Evolutionary conservation across 805 yeast genomes (phyloP).

Genomic region (Tetrapisispora phaffii): DNA sequence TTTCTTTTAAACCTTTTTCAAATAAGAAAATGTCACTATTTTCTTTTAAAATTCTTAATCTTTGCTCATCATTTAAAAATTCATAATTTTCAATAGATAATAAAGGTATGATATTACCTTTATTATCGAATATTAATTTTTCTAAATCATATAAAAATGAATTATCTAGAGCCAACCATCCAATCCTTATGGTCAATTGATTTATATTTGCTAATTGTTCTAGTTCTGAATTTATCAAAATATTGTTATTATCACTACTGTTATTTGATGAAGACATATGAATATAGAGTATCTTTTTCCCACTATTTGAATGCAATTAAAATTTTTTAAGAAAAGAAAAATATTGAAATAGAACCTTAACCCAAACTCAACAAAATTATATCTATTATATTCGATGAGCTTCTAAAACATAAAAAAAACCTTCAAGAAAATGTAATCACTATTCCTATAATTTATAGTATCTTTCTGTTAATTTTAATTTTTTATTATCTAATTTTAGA

Average conservation of each 20-base stretch:
- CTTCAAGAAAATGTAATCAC: too few species aligned
- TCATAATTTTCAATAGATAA: constrained; percentile 24
- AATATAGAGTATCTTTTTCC: not conserved
- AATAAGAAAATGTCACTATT: constrained; percentile 15
- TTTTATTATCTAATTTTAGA: too few species aligned
- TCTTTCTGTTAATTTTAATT: too few species aligned
- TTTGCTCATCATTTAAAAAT: constrained; percentile 16
- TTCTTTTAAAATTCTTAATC: constrained; percentile 15
- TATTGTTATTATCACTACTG: not conserved
- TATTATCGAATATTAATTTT: constrained; percentile 4
- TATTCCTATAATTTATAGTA: too few species aligned
- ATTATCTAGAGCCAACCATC: constrained; percentile 8
- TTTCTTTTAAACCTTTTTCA: constrained; percentile 19
- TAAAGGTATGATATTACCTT: constrained; percentile 17
- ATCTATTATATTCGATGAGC: too few species aligned
- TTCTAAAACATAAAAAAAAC: too few species aligned
- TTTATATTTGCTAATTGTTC: constrained; percentile 27
- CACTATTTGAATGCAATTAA: too few species aligned
- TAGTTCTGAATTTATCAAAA: constrained; percentile 6
- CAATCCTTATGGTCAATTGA: constrained; percentile 19
- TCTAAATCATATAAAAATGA: constrained; percentile 1
- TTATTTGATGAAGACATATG: not conserved
- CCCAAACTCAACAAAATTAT: too few species aligned
- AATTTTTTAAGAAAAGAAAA: too few species aligned
- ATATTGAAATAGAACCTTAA: too few species aligned